phyloP scores from a whole-genome alignment of 2,329 filamentous ascomycete species.

The Cladophialophora carrionii region DNA sequence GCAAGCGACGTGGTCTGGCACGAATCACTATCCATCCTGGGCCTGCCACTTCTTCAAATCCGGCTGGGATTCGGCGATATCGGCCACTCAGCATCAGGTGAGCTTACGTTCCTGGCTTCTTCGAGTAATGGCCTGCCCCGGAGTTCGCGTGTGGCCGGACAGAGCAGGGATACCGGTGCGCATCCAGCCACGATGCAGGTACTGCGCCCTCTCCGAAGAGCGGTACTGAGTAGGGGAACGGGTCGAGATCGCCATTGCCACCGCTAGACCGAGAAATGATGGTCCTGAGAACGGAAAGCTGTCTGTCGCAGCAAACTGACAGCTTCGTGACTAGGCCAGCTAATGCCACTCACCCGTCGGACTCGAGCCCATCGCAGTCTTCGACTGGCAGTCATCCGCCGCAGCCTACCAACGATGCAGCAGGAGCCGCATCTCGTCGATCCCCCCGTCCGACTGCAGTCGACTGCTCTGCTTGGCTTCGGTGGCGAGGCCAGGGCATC shows the following conservation, averaged over 20 bases:
- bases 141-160: not conserved
- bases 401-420: not conserved
- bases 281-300: not conserved
- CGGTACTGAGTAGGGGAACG: no score
- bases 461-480: conserved; percentile 13
- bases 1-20: not conserved
- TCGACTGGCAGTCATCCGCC: not conserved
- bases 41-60: not conserved
- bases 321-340: not conserved
- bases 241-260: not conserved
- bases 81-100: conserved; percentile 15
- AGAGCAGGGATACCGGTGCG: not conserved
- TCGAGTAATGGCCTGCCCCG: not conserved
- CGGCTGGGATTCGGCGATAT: not conserved
- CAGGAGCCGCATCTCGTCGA: not conserved
- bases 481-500: not conserved
- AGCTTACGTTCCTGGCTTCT: not conserved
- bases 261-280: not conserved
- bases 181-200: not conserved
- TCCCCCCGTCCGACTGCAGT: not conserved
- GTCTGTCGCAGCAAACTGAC: not conserved
- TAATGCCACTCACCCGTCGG: not conserved
- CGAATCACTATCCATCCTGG: not conserved
- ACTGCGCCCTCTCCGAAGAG: no score
- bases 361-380: conserved; percentile 2